phyloP scores from a whole-genome alignment of 2,329 filamentous ascomycete species.

The Fusarium brachygibbosum region DNA sequence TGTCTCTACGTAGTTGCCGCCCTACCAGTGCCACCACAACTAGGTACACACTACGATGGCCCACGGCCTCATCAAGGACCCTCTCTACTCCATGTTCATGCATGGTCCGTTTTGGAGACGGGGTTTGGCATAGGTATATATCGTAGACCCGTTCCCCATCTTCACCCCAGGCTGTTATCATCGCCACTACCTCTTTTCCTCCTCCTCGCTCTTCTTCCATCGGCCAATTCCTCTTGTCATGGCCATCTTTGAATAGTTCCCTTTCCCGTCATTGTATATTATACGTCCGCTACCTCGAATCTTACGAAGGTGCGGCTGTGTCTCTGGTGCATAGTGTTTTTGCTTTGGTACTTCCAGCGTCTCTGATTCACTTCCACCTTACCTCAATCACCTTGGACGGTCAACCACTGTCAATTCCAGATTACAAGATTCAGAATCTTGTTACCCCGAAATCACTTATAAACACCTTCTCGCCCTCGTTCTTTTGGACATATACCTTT shows the following conservation, averaged over 20 bases:
- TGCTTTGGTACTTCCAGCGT: constrained; percentile 47
- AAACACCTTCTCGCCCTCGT: constrained; percentile 32
- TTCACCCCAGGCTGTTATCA: constrained; percentile 48
- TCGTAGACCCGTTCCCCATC: constrained; percentile 59
- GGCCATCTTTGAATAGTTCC: constrained; percentile 49
- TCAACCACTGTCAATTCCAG: constrained; percentile 44
- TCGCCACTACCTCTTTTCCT: constrained; percentile 48
- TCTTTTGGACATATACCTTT: constrained; percentile 22
- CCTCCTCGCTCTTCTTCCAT: constrained; percentile 43
- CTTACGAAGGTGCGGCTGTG: constrained; percentile 43
- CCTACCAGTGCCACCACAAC: constrained; percentile 47
- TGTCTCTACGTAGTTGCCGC: constrained; percentile 48
- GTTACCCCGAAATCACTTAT: constrained; percentile 23
- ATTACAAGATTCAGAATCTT: constrained; percentile 34
- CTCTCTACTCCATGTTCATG: constrained; percentile 57
- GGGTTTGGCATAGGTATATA: constrained; percentile 59
- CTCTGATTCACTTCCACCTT: constrained; percentile 45
- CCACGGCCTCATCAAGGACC: constrained; percentile 49
- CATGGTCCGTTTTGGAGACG: constrained; percentile 51
- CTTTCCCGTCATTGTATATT: constrained; percentile 48
- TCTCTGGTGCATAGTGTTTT: constrained; percentile 49
- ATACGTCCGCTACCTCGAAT: constrained; percentile 41
- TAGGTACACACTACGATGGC: constrained; percentile 45
- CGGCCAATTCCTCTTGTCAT: constrained; percentile 47
- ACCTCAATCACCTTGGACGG: constrained; percentile 36